phyloP scores from a whole-genome alignment of 441 rosid genomes.

The Erodium moschatum region DNA sequence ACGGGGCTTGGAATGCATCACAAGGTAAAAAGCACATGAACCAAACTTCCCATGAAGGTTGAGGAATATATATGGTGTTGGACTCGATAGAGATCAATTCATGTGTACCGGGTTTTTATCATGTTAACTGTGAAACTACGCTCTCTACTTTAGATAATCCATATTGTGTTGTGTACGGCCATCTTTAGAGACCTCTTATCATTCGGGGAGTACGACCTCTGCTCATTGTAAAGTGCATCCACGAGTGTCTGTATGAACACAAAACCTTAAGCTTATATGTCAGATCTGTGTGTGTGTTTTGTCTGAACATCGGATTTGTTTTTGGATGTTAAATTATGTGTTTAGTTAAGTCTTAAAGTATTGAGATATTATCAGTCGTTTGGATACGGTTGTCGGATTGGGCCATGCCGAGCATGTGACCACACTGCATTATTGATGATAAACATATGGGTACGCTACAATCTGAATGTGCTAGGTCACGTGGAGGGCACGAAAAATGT shows the following conservation, averaged over 20 bases:
- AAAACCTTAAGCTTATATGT: conserved; percentile 19
- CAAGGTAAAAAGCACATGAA: conserved; percentile 9
- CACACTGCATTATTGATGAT: conserved; percentile 25
- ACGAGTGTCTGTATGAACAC: conserved; percentile 23
- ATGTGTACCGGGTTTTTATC: conserved; percentile 21
- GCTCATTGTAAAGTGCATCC: conserved; percentile 36
- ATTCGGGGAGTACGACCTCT: conserved; percentile 14
- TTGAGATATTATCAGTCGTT: conserved; percentile 23
- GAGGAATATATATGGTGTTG: conserved; percentile 17
- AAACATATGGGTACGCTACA: conserved; percentile 1
- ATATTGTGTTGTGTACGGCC: neutral
- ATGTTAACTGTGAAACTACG: conserved; percentile 11
- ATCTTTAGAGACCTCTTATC: too few relatives aligned
- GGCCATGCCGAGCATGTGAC: conserved; percentile 23
- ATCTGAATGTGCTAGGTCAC: neutral
- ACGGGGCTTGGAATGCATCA: conserved; percentile 11
- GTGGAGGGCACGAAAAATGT: conserved; percentile 11
- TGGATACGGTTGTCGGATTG: conserved; percentile 32
- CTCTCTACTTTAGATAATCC: conserved; percentile 9
- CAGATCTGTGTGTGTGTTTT: conserved; percentile 12
- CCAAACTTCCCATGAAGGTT: neutral
- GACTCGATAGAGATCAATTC: conserved; percentile 24
- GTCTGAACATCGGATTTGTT: neutral
- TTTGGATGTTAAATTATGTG: neutral
- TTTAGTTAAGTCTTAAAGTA: conserved; percentile 1